Conservation (phyloP, 768 basidiomycete species). For the Auriscalpium orientale region DNA sequence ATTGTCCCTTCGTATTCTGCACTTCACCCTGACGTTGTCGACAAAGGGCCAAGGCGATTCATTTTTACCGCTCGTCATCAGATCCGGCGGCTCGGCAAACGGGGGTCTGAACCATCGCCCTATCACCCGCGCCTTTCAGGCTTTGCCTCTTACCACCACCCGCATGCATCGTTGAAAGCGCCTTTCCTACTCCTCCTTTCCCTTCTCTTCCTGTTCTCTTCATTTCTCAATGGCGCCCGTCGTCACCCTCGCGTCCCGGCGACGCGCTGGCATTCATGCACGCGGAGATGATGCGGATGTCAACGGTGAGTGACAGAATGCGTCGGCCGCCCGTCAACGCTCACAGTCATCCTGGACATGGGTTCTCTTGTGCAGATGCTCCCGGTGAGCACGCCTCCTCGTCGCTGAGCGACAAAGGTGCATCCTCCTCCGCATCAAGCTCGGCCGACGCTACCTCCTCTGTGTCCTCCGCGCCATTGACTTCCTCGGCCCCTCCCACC, state of each 20-base stretch:
- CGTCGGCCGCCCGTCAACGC: neutral
- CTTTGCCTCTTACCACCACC: too few species aligned
- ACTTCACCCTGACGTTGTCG: too few species aligned
- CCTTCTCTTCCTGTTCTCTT: neutral
- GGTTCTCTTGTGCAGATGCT: neutral
- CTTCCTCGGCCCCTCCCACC: neutral
- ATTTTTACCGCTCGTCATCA: too few species aligned
- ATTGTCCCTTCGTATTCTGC: too few species aligned
- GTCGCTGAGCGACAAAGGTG: neutral
- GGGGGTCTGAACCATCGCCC: too few species aligned
- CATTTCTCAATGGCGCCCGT: neutral
- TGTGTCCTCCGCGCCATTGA: neutral
- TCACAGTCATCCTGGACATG: neutral
- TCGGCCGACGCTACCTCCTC: neutral
- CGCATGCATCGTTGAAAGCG: too few species aligned
- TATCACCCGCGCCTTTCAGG: too few species aligned
- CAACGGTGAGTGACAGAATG: neutral
- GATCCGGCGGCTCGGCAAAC: too few species aligned
- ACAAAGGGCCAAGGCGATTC: too few species aligned
- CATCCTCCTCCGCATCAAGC: neutral
- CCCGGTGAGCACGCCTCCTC: neutral
- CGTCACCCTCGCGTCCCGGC: neutral
- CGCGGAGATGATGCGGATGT: neutral
- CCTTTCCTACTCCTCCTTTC: neutral
- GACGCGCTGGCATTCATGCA: neutral